Evolutionary conservation across 768 basidiomycete species (phyloP).

Genomic region (Jaapia argillacea): DNA sequence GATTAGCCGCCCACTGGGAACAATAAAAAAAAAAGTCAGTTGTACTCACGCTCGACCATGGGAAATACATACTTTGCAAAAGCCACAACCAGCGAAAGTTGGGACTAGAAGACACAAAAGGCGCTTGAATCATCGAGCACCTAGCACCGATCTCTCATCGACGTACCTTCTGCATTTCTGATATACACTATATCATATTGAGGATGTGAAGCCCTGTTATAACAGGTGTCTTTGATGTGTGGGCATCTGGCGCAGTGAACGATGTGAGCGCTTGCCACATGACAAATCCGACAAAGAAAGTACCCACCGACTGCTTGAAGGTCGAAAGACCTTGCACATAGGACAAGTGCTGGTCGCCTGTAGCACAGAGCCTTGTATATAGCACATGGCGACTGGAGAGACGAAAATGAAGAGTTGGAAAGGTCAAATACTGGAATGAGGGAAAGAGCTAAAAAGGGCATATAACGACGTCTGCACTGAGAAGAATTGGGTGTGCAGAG

Average conservation of each 20-base stretch:
- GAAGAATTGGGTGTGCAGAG: conserved; percentile 20
- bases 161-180: conserved; percentile 89
- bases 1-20: conserved; percentile 60
- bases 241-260: conserved; percentile 47
- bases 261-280: conserved; percentile 13
- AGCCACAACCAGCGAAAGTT: conserved; percentile 80
- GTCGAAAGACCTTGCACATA: conserved; percentile 79
- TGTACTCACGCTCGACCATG: conserved; percentile 4
- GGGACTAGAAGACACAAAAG: conserved; percentile 57
- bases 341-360: conserved; percentile 61
- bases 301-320: conserved; percentile 41
- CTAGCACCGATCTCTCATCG: no score
- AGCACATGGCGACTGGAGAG: conserved; percentile 48
- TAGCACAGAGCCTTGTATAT: conserved; percentile 57
- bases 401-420: conserved; percentile 9
- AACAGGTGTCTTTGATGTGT: conserved; percentile 65
- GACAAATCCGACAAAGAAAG: conserved; percentile 5
- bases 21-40: conserved; percentile 18
- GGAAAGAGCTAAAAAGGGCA: conserved; percentile 21
- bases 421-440: conserved; percentile 13
- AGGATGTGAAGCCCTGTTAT: conserved; percentile 65
- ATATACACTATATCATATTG: conserved; percentile 69
- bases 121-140: no score
- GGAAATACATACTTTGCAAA: conserved; percentile 62
- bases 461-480: conserved; percentile 29